Evolutionary conservation across 139 green algal species (phyloP), one percentile per base, ranked within the genome.

Genomic region (Prasinococcaceae sp.): DNA sequence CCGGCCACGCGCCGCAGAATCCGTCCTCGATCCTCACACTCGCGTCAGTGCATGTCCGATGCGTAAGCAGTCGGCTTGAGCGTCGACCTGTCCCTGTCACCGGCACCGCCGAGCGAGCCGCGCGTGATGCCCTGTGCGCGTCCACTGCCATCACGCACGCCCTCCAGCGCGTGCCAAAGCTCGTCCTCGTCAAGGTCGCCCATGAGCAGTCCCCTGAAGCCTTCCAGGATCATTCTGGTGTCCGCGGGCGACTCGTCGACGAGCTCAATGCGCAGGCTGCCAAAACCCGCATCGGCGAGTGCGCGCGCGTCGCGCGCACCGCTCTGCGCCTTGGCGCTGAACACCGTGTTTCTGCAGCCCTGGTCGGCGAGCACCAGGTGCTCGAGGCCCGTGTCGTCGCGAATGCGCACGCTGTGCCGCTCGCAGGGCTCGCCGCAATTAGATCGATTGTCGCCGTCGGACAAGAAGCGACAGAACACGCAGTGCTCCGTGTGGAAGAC

Each of bases 401-500:
- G 51, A 40, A 93, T 66, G 58, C 86, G 78, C 47, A 89, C 41
- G 1, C 41, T 55, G 72, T 79, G 60, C 0, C n/a, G 37, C 70
- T 93, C 84, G 63, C 84, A 93, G 27, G 84, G 84, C 47, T 85
- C 78, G 10, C 83, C 83, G 63, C 82, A 85, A 60, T 93, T 81
- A 27, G 57, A 44, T 53, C 81, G 86, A 27, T 28, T 63, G 64
- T 83, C 79, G 48, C 82, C 82, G 24, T 57, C 32, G 19, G 69
- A 83, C 16, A 93, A 66, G 64, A 89, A 90, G 19, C 35, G 78
- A 47, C 66, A 78, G 44, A 86, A 90, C 9, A 85, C 79, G 58
- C 84, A 90, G 72, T 88, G 80, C 70, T 89, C 79, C 2, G 81
- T 88, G 70, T 93, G 81, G 61, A 93, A 90, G 61, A 90, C 82